These are phyloP conservation scores for Yarrowia sp. DNA, from an alignment of 805 yeast species.

Conservation along the genomic window DNA sequence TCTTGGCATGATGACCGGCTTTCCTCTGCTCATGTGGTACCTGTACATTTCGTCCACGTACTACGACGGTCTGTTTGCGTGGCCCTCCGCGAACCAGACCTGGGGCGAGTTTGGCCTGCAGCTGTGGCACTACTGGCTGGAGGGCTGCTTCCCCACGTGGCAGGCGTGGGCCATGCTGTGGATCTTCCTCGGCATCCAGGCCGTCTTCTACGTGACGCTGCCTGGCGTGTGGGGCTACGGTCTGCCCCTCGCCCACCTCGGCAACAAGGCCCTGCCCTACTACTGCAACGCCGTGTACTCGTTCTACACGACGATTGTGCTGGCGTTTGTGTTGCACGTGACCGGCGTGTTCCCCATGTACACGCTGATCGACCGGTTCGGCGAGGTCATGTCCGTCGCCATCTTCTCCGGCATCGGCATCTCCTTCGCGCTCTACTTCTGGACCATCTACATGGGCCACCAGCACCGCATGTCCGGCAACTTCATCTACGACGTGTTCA, in stretches of 20 bases:
- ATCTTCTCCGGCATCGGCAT: slow-evolving; percentile 72
- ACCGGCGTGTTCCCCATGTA: slow-evolving; percentile 72
- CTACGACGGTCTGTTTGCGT: slow-evolving; percentile 69
- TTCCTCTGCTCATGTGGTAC: slow-evolving; percentile 92
- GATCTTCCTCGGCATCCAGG: slow-evolving; percentile 67
- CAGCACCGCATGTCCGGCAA: slow-evolving; percentile 91
- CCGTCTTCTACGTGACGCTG: slow-evolving; percentile 68
- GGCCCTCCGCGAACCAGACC: slow-evolving; percentile 58
- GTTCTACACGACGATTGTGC: slow-evolving; percentile 63
- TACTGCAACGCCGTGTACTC: slow-evolving; percentile 90
- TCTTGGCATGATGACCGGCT: slow-evolving; percentile 84
- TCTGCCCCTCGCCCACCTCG: slow-evolving; percentile 80
- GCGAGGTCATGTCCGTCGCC: slow-evolving; percentile 90
- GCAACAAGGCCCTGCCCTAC: slow-evolving; percentile 80
- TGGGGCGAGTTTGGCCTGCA: slow-evolving; percentile 46
- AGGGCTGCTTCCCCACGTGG: slow-evolving; percentile 45
- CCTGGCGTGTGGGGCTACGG: slow-evolving; percentile 97
- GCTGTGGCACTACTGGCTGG: slow-evolving; percentile 46
- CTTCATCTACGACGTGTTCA: slow-evolving; percentile 83
- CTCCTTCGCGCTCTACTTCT: slow-evolving; percentile 66
- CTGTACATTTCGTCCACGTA: slow-evolving; percentile 90
- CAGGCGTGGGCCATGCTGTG: slow-evolving; percentile 70
- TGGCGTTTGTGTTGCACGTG: slow-evolving; percentile 63
- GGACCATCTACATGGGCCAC: slow-evolving; percentile 65
- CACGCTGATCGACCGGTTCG: slow-evolving; percentile 76